phyloP scores from a whole-genome alignment of 2,329 filamentous ascomycete genomes.

The Gaeumannomyces tritici region DNA sequence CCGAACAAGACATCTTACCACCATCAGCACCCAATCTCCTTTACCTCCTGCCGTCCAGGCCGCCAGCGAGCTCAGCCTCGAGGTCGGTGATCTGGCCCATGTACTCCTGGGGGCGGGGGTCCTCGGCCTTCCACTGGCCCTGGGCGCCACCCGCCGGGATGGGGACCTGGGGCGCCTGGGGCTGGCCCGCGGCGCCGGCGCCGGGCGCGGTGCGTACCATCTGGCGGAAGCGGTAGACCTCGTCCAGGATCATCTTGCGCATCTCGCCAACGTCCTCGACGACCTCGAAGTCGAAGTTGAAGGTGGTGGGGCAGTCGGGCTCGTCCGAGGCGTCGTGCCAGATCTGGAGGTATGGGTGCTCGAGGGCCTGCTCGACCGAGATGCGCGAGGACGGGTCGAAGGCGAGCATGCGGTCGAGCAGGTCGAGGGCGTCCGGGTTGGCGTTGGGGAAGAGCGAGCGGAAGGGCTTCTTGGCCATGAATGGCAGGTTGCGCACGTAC shows the following conservation, averaged over 20 bases:
- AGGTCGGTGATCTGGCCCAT: conserved; percentile 36
- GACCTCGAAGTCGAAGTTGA: conserved; percentile 98
- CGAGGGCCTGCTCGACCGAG: conserved; percentile 86
- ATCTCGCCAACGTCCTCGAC: conserved; percentile 91
- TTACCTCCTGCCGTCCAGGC: conserved; percentile 39
- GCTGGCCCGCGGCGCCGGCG: conserved; percentile 16
- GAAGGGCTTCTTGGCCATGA: conserved; percentile 91
- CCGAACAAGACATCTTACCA: neutral
- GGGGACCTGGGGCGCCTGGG: conserved; percentile 33
- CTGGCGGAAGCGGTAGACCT: conserved; percentile 78
- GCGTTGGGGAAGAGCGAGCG: conserved; percentile 81
- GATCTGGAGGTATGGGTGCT: conserved; percentile 93
- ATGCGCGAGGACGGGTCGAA: conserved; percentile 94
- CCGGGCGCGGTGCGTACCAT: conserved; percentile 42
- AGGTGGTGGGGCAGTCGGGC: conserved; percentile 83
- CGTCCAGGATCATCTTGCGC: conserved; percentile 95
- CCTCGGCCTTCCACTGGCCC: conserved; percentile 48
- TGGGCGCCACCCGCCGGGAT: conserved; percentile 33
- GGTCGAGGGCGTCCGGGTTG: conserved; percentile 90
- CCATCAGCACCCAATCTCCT: neutral
- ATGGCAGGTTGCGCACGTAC: conserved; percentile 93
- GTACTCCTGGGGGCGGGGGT: conserved; percentile 52
- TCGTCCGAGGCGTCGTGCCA: conserved; percentile 98
- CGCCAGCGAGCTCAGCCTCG: conserved; percentile 50
- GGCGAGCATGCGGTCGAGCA: conserved; percentile 93